Percentiles rank a stretch among this genome's conserved stretches.
Evolutionary conservation across 345 rosid species (phyloP).

Genomic region (Euphorbia tirucalli): DNA sequence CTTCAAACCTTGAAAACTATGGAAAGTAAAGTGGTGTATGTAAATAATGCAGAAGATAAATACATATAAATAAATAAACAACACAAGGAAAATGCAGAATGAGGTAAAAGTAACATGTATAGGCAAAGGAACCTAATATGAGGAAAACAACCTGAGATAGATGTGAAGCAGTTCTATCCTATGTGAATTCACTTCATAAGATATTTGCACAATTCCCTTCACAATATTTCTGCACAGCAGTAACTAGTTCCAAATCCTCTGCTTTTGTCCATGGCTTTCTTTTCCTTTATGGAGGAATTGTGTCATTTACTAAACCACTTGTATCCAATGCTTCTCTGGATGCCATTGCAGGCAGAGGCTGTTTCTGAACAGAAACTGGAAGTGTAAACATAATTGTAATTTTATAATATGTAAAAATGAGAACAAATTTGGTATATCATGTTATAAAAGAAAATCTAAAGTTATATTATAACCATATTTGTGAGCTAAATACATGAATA

Average conservation of each 20-base stretch:
- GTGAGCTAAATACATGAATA: too few relatives aligned
- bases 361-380: constrained; percentile 78
- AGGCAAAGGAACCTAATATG: constrained; percentile 1
- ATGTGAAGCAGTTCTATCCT: constrained; percentile 77
- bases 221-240: constrained; percentile 76
- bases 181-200: constrained; percentile 53
- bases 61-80: neutral
- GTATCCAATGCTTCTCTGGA: constrained; percentile 47
- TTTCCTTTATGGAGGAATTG: constrained; percentile 51
- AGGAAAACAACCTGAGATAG: constrained; percentile 96
- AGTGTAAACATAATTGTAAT: too few relatives aligned
- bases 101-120: neutral
- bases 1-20: neutral
- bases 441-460: too few relatives aligned
- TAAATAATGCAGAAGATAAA: neutral
- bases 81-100: constrained; percentile 2
- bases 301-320: constrained; percentile 42
- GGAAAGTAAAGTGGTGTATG: neutral
- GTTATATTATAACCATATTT: too few relatives aligned
- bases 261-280: constrained; percentile 64
- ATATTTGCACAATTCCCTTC: constrained; percentile 91
- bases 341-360: constrained; percentile 37
- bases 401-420: too few relatives aligned
- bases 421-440: too few relatives aligned
- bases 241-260: constrained; percentile 58